Percentiles rank a stretch among this genome's conserved stretches.
Evolutionary conservation across 1,139 yeast species (phyloP).

Genomic region (Hansenula lynferdii): DNA sequence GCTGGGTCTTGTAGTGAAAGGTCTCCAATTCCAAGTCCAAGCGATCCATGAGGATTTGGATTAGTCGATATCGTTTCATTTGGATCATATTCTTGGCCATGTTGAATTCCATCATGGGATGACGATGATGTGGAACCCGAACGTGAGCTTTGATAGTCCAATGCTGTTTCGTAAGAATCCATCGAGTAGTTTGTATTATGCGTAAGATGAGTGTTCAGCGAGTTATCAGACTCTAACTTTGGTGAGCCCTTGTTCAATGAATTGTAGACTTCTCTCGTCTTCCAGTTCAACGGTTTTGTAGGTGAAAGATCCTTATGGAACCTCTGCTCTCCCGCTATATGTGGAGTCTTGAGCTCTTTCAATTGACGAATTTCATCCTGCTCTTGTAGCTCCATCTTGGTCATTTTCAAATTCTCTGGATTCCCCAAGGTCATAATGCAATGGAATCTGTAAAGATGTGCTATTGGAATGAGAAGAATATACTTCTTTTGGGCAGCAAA

Average conservation of each 20-base stretch:
- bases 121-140: background rate
- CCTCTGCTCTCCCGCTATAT: background rate
- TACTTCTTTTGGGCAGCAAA: background rate
- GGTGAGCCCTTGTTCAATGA: conserved; percentile 1
- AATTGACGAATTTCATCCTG: background rate
- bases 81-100: background rate
- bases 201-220: conserved; percentile 9
- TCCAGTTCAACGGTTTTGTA: conserved; percentile 19
- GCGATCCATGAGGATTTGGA: background rate
- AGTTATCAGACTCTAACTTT: conserved; percentile 7
- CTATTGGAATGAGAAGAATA: background rate
- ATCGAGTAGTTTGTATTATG: conserved; percentile 9
- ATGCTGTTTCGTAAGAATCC: conserved; percentile 17
- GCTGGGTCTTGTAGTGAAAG: background rate
- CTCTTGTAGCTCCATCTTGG: background rate
- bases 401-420: too few species aligned
- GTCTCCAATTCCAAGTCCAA: background rate
- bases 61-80: background rate
- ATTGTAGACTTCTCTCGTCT: background rate
- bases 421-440: too few species aligned
- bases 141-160: conserved; percentile 6
- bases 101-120: background rate
- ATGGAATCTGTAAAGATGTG: too few species aligned
- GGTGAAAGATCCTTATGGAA: conserved; percentile 17
- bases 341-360: conserved; percentile 1